Percentiles rank a stretch among this genome's conserved stretches.
Conservation (phyloP, 1,284 basidiomycete species). For the Tilletia walkeri region DNA sequence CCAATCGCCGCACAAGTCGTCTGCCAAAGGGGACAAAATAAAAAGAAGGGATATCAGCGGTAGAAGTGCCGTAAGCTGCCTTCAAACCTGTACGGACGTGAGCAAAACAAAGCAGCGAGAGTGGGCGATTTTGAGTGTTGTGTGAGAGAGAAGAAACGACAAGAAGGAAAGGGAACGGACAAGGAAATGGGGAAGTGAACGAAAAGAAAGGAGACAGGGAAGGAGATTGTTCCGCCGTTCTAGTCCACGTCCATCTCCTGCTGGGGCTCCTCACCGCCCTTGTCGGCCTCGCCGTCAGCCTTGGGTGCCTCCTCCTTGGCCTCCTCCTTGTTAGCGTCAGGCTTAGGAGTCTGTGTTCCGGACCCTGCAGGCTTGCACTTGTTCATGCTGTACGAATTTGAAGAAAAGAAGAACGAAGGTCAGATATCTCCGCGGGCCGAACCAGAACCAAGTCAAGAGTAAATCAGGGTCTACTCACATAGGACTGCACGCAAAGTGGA, state of each 20-base stretch:
- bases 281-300: constrained; percentile 27
- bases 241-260: constrained; percentile 53
- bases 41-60: too few species aligned
- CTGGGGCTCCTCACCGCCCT: constrained; percentile 30
- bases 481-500: constrained; percentile 48
- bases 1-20: too few species aligned
- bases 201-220: constrained; percentile 10
- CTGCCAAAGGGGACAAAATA: too few species aligned
- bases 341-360: constrained; percentile 34
- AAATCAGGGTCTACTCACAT: constrained; percentile 38
- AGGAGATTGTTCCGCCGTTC: constrained; percentile 1
- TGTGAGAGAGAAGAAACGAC: constrained; percentile 1
- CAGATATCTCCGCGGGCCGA: not conserved
- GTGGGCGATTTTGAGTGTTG: not conserved
- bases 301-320: constrained; percentile 28
- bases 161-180: not conserved
- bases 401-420: not conserved
- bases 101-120: constrained; percentile 2
- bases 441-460: not conserved
- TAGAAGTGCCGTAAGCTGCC: not conserved
- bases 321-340: constrained; percentile 23
- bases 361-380: constrained; percentile 46
- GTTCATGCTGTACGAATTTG: constrained; percentile 31
- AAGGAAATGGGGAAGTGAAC: not conserved
- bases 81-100: not conserved